Evolutionary conservation across 202 grass and related monocot genomes (phyloP), one percentile per base, ranked within the genome.

Genomic region (Elaeis oleifera): DNA sequence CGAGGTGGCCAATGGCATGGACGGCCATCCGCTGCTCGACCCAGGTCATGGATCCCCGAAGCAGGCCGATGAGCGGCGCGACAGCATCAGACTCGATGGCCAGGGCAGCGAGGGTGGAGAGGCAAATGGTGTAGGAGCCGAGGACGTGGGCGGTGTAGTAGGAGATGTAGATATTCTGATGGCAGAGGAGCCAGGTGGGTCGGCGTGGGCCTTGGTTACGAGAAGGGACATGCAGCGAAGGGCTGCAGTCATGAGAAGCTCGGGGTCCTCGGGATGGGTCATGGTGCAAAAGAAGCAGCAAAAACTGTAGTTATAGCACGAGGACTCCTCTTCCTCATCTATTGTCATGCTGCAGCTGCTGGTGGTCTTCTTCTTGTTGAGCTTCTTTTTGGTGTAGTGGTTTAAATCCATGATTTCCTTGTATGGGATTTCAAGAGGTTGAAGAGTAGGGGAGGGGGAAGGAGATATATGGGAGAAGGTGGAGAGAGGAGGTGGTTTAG

Each of bases 201-300:
- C 80, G 5, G 62, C 78, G 51, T 92, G 25, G 18, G 88, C 71
- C 66, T 74, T 84, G 5, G 71, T 53, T 18, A 99, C 76, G 59
- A 99, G 88, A 14, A 79, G 69, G 2, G 88, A 76, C 94, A 99
- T 86, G 88, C 88, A 92, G 58, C 89, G 81, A 66, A 99, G 81
- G 53, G 66, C 84, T 24, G 88, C 94, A 0, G 89, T 71, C 13
- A 82, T 86, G 0, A 88, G 88, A 28, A 99, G 78, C 71, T 99
- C 94, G 16, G 74, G 6, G 59, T 99, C 79, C 2, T 82, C 85
- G 5, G 94, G 88, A 60, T 75, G 79, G 9, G 73, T 77, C 88
- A 99, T 94, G 55, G 69, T 63, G 77, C 94, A 99, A 55, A 82
- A 73, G 79, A 99, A 94, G 75, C 88, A 92, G 21, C 80, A 67